Conservation (phyloP, 495 filamentous ascomycete genomes). For the Alectoria sarmentosa region DNA sequence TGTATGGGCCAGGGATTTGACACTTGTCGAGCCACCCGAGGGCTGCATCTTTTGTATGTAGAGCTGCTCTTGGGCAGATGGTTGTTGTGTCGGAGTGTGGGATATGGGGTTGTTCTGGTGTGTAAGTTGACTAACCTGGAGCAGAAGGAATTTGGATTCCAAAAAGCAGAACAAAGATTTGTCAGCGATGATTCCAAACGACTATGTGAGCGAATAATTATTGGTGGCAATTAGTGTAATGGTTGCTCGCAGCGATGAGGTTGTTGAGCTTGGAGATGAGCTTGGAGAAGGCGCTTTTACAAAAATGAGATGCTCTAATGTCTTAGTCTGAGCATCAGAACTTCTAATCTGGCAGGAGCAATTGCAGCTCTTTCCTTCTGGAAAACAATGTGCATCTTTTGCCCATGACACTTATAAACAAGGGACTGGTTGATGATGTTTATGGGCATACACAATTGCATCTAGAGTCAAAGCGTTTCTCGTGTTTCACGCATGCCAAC, state of each 20-base stretch:
- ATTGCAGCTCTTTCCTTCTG: not conserved
- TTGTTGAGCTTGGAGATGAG: no score
- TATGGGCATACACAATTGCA: not conserved
- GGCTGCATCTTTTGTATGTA: not conserved
- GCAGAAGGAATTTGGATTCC: not conserved
- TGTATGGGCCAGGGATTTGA: not conserved
- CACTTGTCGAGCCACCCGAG: not conserved
- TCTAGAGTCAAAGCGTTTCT: not conserved
- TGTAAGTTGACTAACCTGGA: constrained; percentile 3
- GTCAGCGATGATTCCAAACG: not conserved
- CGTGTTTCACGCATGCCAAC: not conserved
- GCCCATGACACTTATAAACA: not conserved
- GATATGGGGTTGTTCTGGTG: not conserved
- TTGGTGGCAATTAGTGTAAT: constrained; percentile 1
- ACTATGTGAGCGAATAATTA: constrained; percentile 9
- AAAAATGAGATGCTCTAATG: not conserved
- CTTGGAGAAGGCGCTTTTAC: not conserved
- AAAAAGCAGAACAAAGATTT: constrained; percentile 1
- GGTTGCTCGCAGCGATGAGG: constrained; percentile 3
- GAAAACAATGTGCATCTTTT: not conserved
- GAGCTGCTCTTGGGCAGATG: not conserved
- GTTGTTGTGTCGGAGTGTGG: not conserved
- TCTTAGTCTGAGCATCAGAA: not conserved
- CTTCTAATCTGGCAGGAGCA: not conserved
- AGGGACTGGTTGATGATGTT: not conserved